Evolutionary conservation across 345 rosid species (phyloP).

Genomic region (Gossypium australe): DNA sequence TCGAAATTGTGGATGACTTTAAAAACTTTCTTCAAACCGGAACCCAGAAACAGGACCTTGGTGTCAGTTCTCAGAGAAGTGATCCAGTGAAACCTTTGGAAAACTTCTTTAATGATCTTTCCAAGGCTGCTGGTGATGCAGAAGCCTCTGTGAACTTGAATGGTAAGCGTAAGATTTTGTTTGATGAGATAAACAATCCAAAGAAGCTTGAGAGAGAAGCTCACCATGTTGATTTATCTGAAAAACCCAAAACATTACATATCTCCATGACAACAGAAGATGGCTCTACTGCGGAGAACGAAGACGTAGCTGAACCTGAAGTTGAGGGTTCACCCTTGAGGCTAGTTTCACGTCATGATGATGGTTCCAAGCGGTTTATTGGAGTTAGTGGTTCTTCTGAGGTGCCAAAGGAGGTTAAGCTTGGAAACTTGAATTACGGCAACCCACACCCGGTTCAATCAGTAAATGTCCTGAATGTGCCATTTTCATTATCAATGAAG

Average conservation of each 20-base stretch:
- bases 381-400: constrained; percentile 41
- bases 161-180: constrained; percentile 56
- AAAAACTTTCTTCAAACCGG: constrained; percentile 61
- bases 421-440: constrained; percentile 1
- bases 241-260: constrained; percentile 55
- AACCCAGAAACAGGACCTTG: constrained; percentile 51
- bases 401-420: constrained; percentile 35
- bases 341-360: constrained; percentile 35
- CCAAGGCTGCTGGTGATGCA: constrained; percentile 42
- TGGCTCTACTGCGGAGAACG: constrained; percentile 83
- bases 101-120: constrained; percentile 80
- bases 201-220: constrained; percentile 59
- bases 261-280: constrained; percentile 75
- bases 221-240: constrained; percentile 42
- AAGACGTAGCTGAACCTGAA: constrained; percentile 94
- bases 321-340: constrained; percentile 71
- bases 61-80: constrained; percentile 53
- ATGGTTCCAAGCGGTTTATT: constrained; percentile 40
- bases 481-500: constrained; percentile 41
- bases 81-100: constrained; percentile 64
- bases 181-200: constrained; percentile 46
- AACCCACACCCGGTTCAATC: constrained; percentile 8
- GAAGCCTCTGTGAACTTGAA: constrained; percentile 47
- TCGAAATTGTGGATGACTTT: constrained; percentile 61
- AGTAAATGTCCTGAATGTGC: constrained; percentile 20